phyloP scores from a whole-genome alignment of 306 rosid species.

The Cercis canadensis region DNA sequence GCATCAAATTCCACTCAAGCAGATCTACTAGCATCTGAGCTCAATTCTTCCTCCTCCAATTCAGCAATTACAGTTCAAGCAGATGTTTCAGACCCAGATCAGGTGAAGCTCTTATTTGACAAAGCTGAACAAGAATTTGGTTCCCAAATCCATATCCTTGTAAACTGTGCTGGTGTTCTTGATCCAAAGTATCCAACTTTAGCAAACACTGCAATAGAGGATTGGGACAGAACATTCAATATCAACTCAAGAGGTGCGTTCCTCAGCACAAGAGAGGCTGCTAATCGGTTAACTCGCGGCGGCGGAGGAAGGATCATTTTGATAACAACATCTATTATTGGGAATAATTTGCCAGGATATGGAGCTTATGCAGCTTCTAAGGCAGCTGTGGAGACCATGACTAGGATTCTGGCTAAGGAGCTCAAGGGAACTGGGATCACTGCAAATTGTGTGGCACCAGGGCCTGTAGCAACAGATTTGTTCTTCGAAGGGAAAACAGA shows the following conservation, averaged over 20 bases:
- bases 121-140: slow-evolving; percentile 42
- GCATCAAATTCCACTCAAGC: slow-evolving; percentile 44
- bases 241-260: slow-evolving; percentile 55
- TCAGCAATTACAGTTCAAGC: slow-evolving; percentile 45
- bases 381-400: slow-evolving; percentile 60
- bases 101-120: slow-evolving; percentile 52
- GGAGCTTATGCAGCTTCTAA: slow-evolving; percentile 57
- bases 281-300: slow-evolving; percentile 43
- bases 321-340: slow-evolving; percentile 40
- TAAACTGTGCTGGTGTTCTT: slow-evolving; percentile 52
- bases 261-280: slow-evolving; percentile 44
- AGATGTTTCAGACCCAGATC: slow-evolving; percentile 50
- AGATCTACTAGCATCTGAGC: slow-evolving; percentile 46
- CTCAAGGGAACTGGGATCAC: slow-evolving; percentile 52
- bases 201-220: slow-evolving; percentile 41
- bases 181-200: slow-evolving; percentile 48
- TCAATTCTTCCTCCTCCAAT: slow-evolving; percentile 33
- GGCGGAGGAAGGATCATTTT: slow-evolving; percentile 55
- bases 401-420: slow-evolving; percentile 58
- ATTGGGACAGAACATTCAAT: slow-evolving; percentile 50
- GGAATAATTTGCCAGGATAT: slow-evolving; percentile 40
- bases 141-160: slow-evolving; percentile 39
- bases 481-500: slow-evolving; percentile 50
- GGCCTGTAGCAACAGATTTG: slow-evolving; percentile 56
- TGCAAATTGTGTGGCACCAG: slow-evolving; percentile 58